Evolutionary conservation across 495 filamentous ascomycete species (phyloP), one percentile per base, ranked within the genome.

Genomic region (Melanomma pulvis-pyrius): DNA sequence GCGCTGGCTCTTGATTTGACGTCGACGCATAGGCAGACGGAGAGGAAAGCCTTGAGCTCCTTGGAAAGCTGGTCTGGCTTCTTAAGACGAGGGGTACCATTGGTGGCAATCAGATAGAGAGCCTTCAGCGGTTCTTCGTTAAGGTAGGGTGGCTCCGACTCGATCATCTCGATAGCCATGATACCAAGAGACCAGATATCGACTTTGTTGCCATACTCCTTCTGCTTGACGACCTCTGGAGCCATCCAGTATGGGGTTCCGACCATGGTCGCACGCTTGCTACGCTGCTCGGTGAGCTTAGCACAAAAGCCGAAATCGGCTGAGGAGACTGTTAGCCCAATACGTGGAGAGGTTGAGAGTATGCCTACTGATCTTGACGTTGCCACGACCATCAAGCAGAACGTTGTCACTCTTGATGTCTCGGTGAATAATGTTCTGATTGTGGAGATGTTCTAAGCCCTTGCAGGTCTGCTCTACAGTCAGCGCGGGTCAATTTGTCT

Each of bases 141-240:
- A 26, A 98, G 84, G 76, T 98, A 98, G 0, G 94, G 94, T 7
- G 94, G 94, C 74, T 98, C 94, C 12, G 90, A 93, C 78, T 98
- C 96, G 74, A 98, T 98, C 96, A 98, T 97, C 81, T 98, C 94
- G 70, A 98, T 98, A 44, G 94, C 93, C 94, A 98, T 98, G 80
- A 98, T 98, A 71, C 94, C 94, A 53, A 98, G 82, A 13, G 93
- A 97, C 94, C 94, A 98, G 71, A 97, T 97, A 74, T 98, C 94
- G 60, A 98, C 94, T 83, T 98, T 98, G 69, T 90, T 88, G 39
- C 92, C 94, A 74, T 98, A 98, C 75, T 97, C 93, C 81, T 97
- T 97, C 76, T 97, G 94, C 81, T 97, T 98, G 73, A 98, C 94
- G 17, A 98, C 94, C 76, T 98, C 94, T 32, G 94, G 94, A 1